A percentile compares a stretch with the other conserved stretches of the same genome.
phyloP scores from a whole-genome alignment of 2,329 filamentous ascomycete genomes.

The Neocucurbitaria cava region DNA sequence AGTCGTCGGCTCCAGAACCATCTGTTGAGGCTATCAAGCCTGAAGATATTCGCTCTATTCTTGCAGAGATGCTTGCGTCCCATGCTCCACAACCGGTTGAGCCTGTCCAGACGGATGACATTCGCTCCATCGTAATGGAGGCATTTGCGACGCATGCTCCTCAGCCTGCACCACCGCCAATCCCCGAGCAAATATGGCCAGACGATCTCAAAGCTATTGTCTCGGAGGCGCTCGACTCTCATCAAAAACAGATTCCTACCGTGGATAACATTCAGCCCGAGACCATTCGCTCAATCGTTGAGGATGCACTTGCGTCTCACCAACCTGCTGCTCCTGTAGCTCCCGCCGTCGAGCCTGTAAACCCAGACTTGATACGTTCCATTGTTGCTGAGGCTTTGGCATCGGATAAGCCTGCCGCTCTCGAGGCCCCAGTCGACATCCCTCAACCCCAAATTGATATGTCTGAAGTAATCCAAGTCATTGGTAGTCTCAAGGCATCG shows the following conservation, averaged over 20 bases:
- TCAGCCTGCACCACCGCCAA: slow-evolving; percentile 29
- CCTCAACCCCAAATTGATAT: slow-evolving; percentile 47
- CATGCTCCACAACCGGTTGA: slow-evolving; percentile 22
- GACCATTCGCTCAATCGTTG: slow-evolving; percentile 34
- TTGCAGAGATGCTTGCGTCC: slow-evolving; percentile 29
- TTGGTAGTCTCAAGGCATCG: slow-evolving; percentile 57
- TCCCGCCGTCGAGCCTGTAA: slow-evolving; percentile 33
- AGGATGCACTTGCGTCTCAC: slow-evolving; percentile 37
- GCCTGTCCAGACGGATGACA: slow-evolving; percentile 28
- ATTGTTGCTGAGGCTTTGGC: slow-evolving; percentile 45
- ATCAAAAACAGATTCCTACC: slow-evolving; percentile 21
- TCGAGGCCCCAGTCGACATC: slow-evolving; percentile 43
- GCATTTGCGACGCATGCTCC: slow-evolving; percentile 40
- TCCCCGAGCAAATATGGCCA: slow-evolving; percentile 39
- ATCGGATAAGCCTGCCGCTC: slow-evolving; percentile 36
- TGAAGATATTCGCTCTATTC: slow-evolving; percentile 37
- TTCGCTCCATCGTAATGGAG: slow-evolving; percentile 38
- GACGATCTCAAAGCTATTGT: slow-evolving; percentile 61
- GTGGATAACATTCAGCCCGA: slow-evolving; percentile 32
- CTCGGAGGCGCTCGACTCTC: slow-evolving; percentile 67
- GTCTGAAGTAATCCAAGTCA: slow-evolving; percentile 55
- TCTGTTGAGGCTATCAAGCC: slow-evolving; percentile 30
- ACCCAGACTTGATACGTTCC: slow-evolving; percentile 43
- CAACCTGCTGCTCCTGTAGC: slow-evolving; percentile 22
- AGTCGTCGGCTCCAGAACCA: slow-evolving; percentile 30